Conservation (phyloP, 2,329 filamentous ascomycete genomes). For the Ophiostoma angusticollis region DNA sequence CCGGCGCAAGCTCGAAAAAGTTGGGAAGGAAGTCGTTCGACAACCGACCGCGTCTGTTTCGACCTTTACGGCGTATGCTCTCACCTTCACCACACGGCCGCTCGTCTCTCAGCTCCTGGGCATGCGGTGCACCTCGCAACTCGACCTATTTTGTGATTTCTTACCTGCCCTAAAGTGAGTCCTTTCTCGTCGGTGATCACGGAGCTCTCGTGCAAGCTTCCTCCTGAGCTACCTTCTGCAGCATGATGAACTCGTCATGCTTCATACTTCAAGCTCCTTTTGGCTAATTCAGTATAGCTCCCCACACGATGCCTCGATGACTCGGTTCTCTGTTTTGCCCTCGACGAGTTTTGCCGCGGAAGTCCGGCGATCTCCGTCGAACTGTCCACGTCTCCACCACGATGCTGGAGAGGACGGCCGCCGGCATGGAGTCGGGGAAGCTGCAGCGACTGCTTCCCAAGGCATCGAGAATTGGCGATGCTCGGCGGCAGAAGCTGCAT, state of each 20-base stretch:
- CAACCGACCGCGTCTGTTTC: too few relatives aligned
- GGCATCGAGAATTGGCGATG: slow-evolving; percentile 24
- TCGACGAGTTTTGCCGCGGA: neutral
- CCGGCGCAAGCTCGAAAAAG: slow-evolving; percentile 9
- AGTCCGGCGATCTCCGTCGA: neutral
- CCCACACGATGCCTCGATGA: slow-evolving; percentile 2
- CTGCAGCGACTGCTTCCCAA: slow-evolving; percentile 38
- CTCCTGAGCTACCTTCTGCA: too few relatives aligned
- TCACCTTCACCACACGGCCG: neutral
- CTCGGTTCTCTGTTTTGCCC: neutral
- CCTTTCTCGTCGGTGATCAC: too few relatives aligned
- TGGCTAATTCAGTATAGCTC: too few relatives aligned
- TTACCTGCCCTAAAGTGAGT: too few relatives aligned
- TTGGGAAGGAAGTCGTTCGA: too few relatives aligned
- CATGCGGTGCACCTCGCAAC: too few relatives aligned
- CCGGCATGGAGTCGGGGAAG: slow-evolving; percentile 41
- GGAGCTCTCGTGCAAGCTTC: too few relatives aligned
- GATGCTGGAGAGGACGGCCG: slow-evolving; percentile 47
- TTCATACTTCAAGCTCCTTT: too few relatives aligned
- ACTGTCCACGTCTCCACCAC: slow-evolving; percentile 16
- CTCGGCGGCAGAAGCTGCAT: slow-evolving; percentile 29
- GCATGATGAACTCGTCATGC: too few relatives aligned
- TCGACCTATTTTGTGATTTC: too few relatives aligned
- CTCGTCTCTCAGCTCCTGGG: neutral
- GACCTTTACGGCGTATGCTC: too few relatives aligned